Evolutionary conservation across 345 rosid species (phyloP), one percentile per base, ranked within the genome.

Genomic region (Brassica carinata): DNA sequence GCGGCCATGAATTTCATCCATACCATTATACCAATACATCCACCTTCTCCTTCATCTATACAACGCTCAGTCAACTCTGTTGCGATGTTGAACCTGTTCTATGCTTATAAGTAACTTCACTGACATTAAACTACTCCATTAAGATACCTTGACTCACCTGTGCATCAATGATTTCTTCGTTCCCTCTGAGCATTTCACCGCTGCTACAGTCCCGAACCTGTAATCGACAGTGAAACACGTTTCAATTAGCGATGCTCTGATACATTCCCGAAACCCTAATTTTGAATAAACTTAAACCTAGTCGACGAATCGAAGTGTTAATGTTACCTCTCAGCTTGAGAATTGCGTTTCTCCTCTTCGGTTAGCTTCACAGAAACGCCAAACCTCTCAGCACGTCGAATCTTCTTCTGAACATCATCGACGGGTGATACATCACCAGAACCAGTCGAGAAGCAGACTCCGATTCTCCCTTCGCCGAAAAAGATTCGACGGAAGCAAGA

Each of bases 1-100:
- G 97, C 89, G 61, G 99, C 98, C 99, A 93, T 96, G 85, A 90
- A 96, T 86, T 97, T 90, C 97, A 93, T 90, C 99, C 99, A 96
- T 40, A 90, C 99, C 86, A 96, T 89, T 77, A 96, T 89, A 75
- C 91, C 98, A 8, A 94, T 90, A 67, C 93, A 77, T 77, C 97
- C 98, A 84, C 86, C 75, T 70, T 88, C 87, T 23, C 96, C 97
- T 58, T 87, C 88, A 87, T 86, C 77, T 86, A 87, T 89, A 45
- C 84, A 72, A 48, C 78, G 78, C 53, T 82, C 84, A 4, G 75
- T 73, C 45, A 82, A 72, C 78, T 82, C 84, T 38, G 84, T 82
- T 59, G 81, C 84, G 5, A 82, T 82, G 81, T 82, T 82, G 75
- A 82, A 82, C 78, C 84, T 82, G 75, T 57, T 73, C 43, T 74